Conservation (phyloP, 164 flowering plant species). For the Nymphaea thermarum region DNA sequence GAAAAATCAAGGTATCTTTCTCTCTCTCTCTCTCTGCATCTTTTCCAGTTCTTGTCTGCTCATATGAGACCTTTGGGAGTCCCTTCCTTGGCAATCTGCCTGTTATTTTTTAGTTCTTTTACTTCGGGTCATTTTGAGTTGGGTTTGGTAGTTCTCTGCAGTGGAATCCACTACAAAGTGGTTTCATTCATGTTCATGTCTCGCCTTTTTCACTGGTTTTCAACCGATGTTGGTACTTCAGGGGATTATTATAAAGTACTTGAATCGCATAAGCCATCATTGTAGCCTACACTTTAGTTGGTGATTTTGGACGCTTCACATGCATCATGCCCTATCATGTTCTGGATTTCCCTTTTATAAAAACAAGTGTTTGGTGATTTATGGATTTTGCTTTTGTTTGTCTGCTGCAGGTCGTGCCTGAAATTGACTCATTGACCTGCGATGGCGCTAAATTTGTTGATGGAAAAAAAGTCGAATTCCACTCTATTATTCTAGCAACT, state of each 20-base stretch:
- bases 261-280: background rate
- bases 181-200: background rate
- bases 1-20: slow-evolving; percentile 23
- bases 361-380: background rate
- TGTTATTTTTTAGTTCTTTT: too few relatives aligned
- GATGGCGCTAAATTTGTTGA: slow-evolving; percentile 37
- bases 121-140: background rate
- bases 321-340: background rate
- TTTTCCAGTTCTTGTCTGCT: too few relatives aligned
- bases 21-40: background rate
- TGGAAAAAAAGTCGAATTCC: slow-evolving; percentile 39
- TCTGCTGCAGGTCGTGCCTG: slow-evolving; percentile 23
- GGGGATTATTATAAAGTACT: too few relatives aligned
- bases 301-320: background rate
- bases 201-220: background rate
- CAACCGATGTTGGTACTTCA: background rate
- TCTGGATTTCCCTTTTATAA: background rate
- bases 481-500: slow-evolving; percentile 56
- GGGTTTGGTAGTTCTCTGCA: background rate
- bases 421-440: slow-evolving; percentile 30
- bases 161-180: background rate
- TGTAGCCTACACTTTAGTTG: background rate
- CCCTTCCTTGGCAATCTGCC: too few relatives aligned
- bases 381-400: background rate
- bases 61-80: too few relatives aligned